Conservation (phyloP, 441 rosid genomes). For the Pelargonium fulgidum region DNA sequence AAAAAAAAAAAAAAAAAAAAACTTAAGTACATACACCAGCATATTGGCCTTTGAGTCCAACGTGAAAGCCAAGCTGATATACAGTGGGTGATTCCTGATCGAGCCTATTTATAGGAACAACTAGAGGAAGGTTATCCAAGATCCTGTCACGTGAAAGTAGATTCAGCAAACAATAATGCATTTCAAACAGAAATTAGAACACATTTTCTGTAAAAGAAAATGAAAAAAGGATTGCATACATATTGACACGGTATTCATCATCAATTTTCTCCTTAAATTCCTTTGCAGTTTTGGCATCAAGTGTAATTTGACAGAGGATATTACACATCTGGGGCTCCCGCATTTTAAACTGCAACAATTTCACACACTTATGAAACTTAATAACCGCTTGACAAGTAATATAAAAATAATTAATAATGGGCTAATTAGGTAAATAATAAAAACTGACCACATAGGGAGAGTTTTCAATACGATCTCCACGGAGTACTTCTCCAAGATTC, state of each 20-base stretch:
- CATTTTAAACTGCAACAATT: constrained; percentile 49
- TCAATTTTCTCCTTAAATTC: constrained; percentile 58
- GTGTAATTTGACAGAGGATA: constrained; percentile 37
- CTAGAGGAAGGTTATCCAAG: constrained; percentile 67
- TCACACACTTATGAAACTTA: constrained; percentile 16
- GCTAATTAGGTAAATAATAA: background rate
- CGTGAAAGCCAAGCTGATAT: constrained; percentile 62
- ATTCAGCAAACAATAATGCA: constrained; percentile 18
- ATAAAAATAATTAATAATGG: constrained; percentile 3
- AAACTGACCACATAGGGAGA: constrained; percentile 46
- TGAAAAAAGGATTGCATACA: constrained; percentile 33
- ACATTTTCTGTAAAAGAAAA: constrained; percentile 5
- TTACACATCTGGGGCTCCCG: constrained; percentile 60
- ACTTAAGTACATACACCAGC: constrained; percentile 41
- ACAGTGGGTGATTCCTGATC: constrained; percentile 51
- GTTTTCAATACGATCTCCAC: constrained; percentile 63
- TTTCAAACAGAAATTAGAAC: constrained; percentile 1
- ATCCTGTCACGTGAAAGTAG: constrained; percentile 38
- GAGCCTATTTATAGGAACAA: constrained; percentile 48
- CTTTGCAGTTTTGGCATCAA: constrained; percentile 44
- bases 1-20: too few relatives aligned
- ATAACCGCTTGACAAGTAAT: background rate
- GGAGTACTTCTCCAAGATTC: constrained; percentile 73
- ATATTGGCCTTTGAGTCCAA: constrained; percentile 66
- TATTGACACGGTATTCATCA: constrained; percentile 65